These are phyloP conservation scores for Teratosphaeria viscida DNA, from an alignment of 2,329 filamentous ascomycete species.

Conservation along the genomic window DNA sequence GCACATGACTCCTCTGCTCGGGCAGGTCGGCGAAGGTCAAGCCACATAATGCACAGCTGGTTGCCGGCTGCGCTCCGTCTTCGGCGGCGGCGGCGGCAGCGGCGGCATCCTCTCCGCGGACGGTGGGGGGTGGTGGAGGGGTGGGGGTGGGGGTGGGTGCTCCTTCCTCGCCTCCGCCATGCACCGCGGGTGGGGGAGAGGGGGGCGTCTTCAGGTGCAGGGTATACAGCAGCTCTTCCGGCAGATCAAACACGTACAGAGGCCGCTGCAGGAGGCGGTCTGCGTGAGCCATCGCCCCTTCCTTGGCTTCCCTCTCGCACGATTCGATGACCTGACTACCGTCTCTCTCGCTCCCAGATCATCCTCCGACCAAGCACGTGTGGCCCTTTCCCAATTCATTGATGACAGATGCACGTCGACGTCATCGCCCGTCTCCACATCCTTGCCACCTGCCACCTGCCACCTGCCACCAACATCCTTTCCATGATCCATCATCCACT, in stretches of 20 bases:
- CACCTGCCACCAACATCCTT: too few species aligned
- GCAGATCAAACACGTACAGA: constrained; percentile 63
- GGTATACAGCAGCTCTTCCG: constrained; percentile 58
- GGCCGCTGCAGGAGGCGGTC: constrained; percentile 34
- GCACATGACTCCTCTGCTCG: constrained; percentile 77
- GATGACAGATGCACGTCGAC: neutral
- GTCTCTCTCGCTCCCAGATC: neutral
- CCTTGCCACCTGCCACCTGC: neutral
- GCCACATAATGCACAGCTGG: constrained; percentile 71
- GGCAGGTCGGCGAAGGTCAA: constrained; percentile 60
- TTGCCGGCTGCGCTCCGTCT: constrained; percentile 45
- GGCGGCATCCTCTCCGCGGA: constrained; percentile 19
- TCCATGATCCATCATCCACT: neutral
- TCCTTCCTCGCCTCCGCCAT: constrained; percentile 12
- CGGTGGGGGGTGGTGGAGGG: constrained; percentile 1
- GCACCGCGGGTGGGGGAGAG: constrained; percentile 12
- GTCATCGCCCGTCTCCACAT: neutral
- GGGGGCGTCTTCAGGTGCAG: constrained; percentile 49
- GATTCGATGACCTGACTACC: neutral
- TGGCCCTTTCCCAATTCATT: too few species aligned
- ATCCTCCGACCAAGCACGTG: too few species aligned
- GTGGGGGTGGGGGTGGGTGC: constrained; percentile 5
- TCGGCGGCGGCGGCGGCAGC: constrained; percentile 22
- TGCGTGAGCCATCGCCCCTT: neutral
- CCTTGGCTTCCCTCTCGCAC: too few species aligned